These are phyloP conservation scores for Arthrobotrys pseudoclavata DNA, from an alignment of 2,329 filamentous ascomycete species.

Conservation along the genomic window DNA sequence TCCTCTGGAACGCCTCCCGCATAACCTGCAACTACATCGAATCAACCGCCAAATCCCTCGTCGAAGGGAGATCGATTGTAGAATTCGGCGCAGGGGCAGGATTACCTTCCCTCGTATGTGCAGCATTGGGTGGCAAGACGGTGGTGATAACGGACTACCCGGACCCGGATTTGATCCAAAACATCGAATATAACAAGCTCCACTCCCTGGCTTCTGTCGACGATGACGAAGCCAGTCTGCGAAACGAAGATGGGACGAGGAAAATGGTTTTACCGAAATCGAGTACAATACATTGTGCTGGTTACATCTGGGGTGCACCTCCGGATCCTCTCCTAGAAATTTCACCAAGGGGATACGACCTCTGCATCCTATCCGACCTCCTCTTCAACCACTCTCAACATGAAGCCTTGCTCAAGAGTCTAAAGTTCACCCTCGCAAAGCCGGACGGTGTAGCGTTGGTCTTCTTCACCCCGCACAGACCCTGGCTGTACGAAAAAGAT, in stretches of 20 bases:
- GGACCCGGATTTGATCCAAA: conserved; percentile 83
- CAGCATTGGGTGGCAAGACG: conserved; percentile 77
- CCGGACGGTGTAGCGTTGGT: conserved; percentile 77
- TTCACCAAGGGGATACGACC: conserved; percentile 77
- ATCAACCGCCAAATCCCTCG: conserved; percentile 72
- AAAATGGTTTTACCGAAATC: conserved; percentile 62
- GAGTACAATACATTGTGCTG: conserved; percentile 72
- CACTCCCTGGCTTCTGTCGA: conserved; percentile 66
- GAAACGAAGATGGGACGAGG: conserved; percentile 7
- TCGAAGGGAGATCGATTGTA: conserved; percentile 79
- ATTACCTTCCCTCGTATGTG: conserved; percentile 83
- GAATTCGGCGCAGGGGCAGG: conserved; percentile 92
- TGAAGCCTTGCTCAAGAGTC: conserved; percentile 78
- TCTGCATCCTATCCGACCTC: conserved; percentile 87
- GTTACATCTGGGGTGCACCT: conserved; percentile 86
- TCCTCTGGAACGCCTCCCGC: conserved; percentile 90
- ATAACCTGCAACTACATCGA: conserved; percentile 84
- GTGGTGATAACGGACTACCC: conserved; percentile 48
- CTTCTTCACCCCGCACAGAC: conserved; percentile 94
- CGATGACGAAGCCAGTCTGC: conserved; percentile 10
- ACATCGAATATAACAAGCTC: conserved; percentile 81
- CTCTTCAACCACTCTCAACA: conserved; percentile 94
- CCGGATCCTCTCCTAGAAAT: conserved; percentile 72
- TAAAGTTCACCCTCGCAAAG: conserved; percentile 76
- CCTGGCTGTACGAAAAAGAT: conserved; percentile 88